phyloP scores from a whole-genome alignment of 2,329 filamentous ascomycete species.

The Xylaria digitata region DNA sequence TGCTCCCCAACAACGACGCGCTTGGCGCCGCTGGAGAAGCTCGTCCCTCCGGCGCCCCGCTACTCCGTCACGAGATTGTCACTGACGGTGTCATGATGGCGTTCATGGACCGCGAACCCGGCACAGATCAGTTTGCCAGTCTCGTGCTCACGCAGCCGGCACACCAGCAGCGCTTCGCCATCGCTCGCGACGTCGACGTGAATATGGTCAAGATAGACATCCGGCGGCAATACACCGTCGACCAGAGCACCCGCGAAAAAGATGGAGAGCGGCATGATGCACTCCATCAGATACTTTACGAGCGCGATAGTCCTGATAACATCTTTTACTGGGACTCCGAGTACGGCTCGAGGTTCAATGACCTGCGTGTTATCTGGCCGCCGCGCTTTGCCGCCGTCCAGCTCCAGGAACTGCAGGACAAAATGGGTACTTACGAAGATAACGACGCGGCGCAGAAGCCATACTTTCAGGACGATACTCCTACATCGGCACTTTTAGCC shows the following conservation, averaged over 20 bases:
- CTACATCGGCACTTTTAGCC: conserved; percentile 21
- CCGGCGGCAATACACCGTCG: conserved; percentile 11
- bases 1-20: background rate
- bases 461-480: conserved; percentile 2
- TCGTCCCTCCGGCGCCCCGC: background rate
- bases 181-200: background rate
- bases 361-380: conserved; percentile 11
- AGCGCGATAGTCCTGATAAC: background rate
- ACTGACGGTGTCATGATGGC: conserved; percentile 25
- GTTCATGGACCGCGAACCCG: conserved; percentile 8
- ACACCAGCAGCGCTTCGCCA: conserved; percentile 21
- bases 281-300: background rate
- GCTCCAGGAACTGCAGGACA: background rate
- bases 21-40: background rate
- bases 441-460: background rate
- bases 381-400: conserved; percentile 5
- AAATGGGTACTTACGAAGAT: background rate
- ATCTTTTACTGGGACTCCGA: conserved; percentile 9
- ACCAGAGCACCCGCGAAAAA: conserved; percentile 1
- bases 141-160: conserved; percentile 16
- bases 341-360: background rate
- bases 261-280: background rate
- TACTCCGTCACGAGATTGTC: conserved; percentile 23
- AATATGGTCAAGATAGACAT: conserved; percentile 7
- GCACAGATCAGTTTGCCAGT: conserved; percentile 8